Percentiles rank a stretch among this genome's conserved stretches.
phyloP scores from a whole-genome alignment of 768 basidiomycete species.

The Pulveroboletus frians region DNA sequence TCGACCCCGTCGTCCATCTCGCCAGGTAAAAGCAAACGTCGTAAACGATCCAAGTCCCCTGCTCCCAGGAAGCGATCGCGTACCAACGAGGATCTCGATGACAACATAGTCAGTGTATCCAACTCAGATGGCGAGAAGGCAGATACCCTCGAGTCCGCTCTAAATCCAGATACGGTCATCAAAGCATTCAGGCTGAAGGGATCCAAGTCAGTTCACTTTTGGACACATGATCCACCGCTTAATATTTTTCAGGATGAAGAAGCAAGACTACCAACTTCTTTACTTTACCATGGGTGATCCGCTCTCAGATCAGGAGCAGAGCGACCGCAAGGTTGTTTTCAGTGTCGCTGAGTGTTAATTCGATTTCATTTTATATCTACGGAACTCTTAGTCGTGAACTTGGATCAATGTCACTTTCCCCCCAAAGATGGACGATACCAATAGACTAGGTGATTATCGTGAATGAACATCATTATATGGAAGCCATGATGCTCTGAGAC shows the following conservation, averaged over 20 bases:
- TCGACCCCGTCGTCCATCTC: conserved; percentile 10
- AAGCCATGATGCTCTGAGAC: conserved; percentile 44
- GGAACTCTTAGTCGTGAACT: background rate
- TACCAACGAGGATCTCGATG: conserved; percentile 19
- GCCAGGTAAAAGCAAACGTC: conserved; percentile 21
- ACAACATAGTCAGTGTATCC: conserved; percentile 22
- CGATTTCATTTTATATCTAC: background rate
- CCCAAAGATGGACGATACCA: background rate
- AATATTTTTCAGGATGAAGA: conserved; percentile 15
- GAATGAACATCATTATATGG: conserved; percentile 25
- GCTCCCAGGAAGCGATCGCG: conserved; percentile 29
- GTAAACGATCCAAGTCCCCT: conserved; percentile 17
- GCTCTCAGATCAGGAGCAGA: conserved; percentile 49
- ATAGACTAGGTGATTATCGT: background rate
- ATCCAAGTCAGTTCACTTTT: conserved; percentile 35
- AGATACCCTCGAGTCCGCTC: conserved; percentile 3
- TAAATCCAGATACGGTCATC: conserved; percentile 35
- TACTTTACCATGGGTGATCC: conserved; percentile 72
- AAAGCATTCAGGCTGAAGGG: conserved; percentile 47
- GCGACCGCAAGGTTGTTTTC: conserved; percentile 45
- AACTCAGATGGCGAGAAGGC: conserved; percentile 13
- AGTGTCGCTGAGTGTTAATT: conserved; percentile 38
- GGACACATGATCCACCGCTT: background rate
- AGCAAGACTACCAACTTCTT: conserved; percentile 73
- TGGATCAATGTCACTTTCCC: background rate